Base-by-base conservation (phyloP, 352 stramenopile species). In the Porosira glacialis region DNA sequence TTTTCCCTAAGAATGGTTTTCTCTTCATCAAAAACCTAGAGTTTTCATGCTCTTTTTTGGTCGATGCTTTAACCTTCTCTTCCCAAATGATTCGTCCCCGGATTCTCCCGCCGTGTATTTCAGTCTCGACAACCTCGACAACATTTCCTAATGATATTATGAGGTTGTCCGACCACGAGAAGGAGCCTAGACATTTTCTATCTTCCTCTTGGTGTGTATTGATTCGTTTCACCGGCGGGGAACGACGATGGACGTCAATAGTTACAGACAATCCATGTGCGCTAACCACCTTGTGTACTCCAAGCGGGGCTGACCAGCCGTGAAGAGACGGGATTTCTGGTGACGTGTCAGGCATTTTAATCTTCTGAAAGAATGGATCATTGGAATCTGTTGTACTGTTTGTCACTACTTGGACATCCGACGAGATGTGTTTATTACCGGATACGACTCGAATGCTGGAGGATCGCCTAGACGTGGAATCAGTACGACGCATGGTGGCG, bases 111-210 rank as follows among this genome's bases (percentile, higher is more conserved):
- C 67, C 67, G 31, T 77, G 59, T 3, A 68, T 51, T 58, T 70
- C 50, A 10, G 67, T 77, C 36, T 77, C 67, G 13, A 77, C 13
- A 26, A 77, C 53, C 45, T 77, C 57, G 17, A 77, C 45, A 35
- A 60, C 70, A 0, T 35, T 51, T 50, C 59, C 59, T 13, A 52
- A 59, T 11, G 59, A 41, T 11, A 75, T 22, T 0, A 70, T 56
- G 22, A 61, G 49, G 44, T 70, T 26, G 24, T 8, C 15, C 8
- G 33, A 41, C 15, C 8, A 7, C 33, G 15, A 30, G 8, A 15
- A 15, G 8, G 33, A 7, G n/a, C n/a, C n/a, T n/a, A n/a, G n/a
- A n/a, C n/a, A n/a, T 41, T 41, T 41, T 41, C 33, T 15, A 15
- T 15, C 33, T 15, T 41, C 15, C 8, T 15, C 8, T 41, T 41